Percentiles rank a stretch among this genome's conserved stretches.
Evolutionary conservation across 495 filamentous ascomycete genomes (phyloP).

Genomic region (Hyphodiscus hymeniophilus): DNA sequence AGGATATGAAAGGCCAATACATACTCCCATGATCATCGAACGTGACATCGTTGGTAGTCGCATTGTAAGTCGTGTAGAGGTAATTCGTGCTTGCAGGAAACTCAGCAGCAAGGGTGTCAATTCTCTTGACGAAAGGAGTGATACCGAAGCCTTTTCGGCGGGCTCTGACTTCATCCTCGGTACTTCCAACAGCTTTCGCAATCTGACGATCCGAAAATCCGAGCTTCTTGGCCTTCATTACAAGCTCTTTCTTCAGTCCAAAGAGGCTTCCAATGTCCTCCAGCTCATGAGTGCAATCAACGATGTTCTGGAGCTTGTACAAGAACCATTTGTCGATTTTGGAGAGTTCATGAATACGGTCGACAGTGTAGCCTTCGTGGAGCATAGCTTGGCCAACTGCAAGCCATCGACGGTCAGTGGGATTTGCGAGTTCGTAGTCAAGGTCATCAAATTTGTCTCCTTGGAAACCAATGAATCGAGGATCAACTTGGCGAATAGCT

Average conservation of each 20-base stretch:
- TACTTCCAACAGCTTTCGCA: conserved; percentile 70
- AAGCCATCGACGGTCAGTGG: conserved; percentile 91
- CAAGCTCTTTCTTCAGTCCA: conserved; percentile 76
- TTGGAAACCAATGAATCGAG: conserved; percentile 86
- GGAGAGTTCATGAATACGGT: conserved; percentile 82
- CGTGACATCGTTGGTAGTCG: conserved; percentile 85
- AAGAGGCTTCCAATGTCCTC: conserved; percentile 81
- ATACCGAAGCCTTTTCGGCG: conserved; percentile 80
- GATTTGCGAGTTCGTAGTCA: conserved; percentile 82
- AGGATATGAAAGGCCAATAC: too few relatives aligned
- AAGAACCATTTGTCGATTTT: conserved; percentile 98
- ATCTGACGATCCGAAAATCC: conserved; percentile 98
- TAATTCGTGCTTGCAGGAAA: conserved; percentile 98
- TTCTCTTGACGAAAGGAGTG: conserved; percentile 79
- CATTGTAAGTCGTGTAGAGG: conserved; percentile 88
- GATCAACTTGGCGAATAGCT: conserved; percentile 93
- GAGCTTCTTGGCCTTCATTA: conserved; percentile 89
- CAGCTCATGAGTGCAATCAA: conserved; percentile 78
- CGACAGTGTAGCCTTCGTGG: conserved; percentile 89
- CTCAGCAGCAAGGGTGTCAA: conserved; percentile 94
- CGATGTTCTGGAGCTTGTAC: conserved; percentile 94
- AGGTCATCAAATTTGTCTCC: conserved; percentile 90
- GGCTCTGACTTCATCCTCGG: conserved; percentile 85
- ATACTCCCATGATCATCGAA: conserved; percentile 79
- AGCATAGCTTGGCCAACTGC: conserved; percentile 97